Evolutionary conservation across 768 basidiomycete species (phyloP).

Genomic region (Macrolepiota albuminosa): DNA sequence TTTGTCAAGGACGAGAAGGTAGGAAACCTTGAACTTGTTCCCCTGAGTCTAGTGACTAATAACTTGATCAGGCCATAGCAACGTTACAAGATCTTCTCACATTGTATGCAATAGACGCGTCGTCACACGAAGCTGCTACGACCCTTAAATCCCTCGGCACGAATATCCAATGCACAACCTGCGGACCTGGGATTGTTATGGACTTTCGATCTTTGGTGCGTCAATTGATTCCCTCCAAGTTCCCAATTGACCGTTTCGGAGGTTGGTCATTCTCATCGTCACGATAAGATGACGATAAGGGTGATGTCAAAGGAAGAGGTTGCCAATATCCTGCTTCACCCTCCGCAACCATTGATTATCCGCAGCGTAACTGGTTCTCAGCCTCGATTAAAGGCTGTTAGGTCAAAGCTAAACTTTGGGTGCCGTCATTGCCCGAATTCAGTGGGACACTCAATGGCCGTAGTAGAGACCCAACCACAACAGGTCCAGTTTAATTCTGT

Average conservation of each 20-base stretch:
- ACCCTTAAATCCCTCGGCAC: slow-evolving; percentile 20
- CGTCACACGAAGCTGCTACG: slow-evolving; percentile 18
- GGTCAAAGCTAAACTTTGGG: slow-evolving; percentile 36
- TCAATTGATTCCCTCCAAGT: not conserved
- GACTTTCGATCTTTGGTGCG: slow-evolving; percentile 43
- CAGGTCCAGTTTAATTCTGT: not conserved
- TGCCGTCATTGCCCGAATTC: slow-evolving; percentile 47
- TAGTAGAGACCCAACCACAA: not conserved
- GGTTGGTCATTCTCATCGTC: slow-evolving; percentile 64
- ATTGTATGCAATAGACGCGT: slow-evolving; percentile 23
- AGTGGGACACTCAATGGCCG: not conserved
- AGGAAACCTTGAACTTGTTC: not conserved
- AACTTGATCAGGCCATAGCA: slow-evolving; percentile 38
- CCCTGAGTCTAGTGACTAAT: not conserved
- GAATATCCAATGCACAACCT: slow-evolving; percentile 44
- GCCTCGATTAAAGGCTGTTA: slow-evolving; percentile 20
- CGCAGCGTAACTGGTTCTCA: slow-evolving; percentile 12
- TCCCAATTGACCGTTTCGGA: slow-evolving; percentile 18
- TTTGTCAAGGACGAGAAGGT: slow-evolving; percentile 64
- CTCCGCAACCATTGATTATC: slow-evolving; percentile 12
- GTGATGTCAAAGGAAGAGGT: slow-evolving; percentile 21
- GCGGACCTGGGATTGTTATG: slow-evolving; percentile 45
- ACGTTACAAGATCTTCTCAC: slow-evolving; percentile 34
- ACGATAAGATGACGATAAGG: slow-evolving; percentile 44
- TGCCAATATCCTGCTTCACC: slow-evolving; percentile 14